Evolutionary conservation across 2,329 filamentous ascomycete genomes (phyloP).

Genomic region (Westerdykella sp.): DNA sequence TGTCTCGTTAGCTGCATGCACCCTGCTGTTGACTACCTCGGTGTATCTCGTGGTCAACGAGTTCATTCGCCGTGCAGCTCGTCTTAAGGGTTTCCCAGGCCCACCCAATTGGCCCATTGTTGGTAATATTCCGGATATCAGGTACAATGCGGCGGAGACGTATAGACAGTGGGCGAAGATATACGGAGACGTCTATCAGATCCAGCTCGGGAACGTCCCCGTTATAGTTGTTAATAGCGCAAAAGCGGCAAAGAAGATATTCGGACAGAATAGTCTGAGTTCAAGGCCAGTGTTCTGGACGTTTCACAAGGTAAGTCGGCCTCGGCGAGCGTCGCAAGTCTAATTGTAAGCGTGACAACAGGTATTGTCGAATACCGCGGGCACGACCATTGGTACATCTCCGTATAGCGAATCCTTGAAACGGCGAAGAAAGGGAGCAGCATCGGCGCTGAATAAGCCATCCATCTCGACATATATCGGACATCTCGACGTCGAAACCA

Average conservation of each 20-base stretch:
- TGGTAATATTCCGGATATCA: slow-evolving; percentile 41
- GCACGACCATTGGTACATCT: slow-evolving; percentile 62
- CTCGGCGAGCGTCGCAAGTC: too few species aligned
- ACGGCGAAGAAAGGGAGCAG: slow-evolving; percentile 58
- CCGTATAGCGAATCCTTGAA: slow-evolving; percentile 62
- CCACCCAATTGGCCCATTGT: slow-evolving; percentile 37
- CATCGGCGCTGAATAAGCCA: slow-evolving; percentile 59
- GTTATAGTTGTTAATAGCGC: slow-evolving; percentile 42
- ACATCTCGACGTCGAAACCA: slow-evolving; percentile 57
- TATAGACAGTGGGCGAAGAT: slow-evolving; percentile 40
- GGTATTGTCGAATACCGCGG: slow-evolving; percentile 59
- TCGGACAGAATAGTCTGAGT: slow-evolving; percentile 39
- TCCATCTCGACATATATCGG: slow-evolving; percentile 57
- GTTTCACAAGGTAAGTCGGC: slow-evolving; percentile 37
- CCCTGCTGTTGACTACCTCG: slow-evolving; percentile 22
- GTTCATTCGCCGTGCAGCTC: slow-evolving; percentile 27
- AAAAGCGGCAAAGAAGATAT: slow-evolving; percentile 37
- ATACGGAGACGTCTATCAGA: slow-evolving; percentile 42
- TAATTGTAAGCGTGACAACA: slow-evolving; percentile 14
- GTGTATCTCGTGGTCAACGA: slow-evolving; percentile 36
- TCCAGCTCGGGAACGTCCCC: slow-evolving; percentile 42
- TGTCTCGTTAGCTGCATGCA: slow-evolving; percentile 18
- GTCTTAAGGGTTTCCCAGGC: slow-evolving; percentile 36
- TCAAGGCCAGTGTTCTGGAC: slow-evolving; percentile 42
- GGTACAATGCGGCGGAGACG: slow-evolving; percentile 39